phyloP scores from a whole-genome alignment of 495 filamentous ascomycete species.

The Viridothelium virens region DNA sequence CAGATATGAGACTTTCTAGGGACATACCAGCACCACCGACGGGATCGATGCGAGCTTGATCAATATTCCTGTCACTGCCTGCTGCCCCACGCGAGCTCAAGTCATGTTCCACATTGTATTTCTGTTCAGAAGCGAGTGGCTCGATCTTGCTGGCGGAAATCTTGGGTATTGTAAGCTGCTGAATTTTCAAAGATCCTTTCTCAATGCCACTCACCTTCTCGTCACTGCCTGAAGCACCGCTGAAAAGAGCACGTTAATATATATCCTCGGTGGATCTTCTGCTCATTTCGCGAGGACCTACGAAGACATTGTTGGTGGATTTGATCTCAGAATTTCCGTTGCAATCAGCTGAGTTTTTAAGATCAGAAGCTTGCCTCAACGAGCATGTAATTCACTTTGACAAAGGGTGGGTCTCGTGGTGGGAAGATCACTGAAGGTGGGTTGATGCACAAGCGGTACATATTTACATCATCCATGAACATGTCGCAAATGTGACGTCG shows the following conservation, averaged over 20 bases:
- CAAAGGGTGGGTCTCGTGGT: slow-evolving; percentile 1
- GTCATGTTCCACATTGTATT: slow-evolving; percentile 6
- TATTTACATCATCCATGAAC: background rate
- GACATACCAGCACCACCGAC: slow-evolving; percentile 10
- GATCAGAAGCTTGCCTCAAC: too few relatives aligned
- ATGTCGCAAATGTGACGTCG: slow-evolving; percentile 7
- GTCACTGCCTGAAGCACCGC: slow-evolving; percentile 11
- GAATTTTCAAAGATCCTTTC: background rate
- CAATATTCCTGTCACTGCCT: slow-evolving; percentile 15
- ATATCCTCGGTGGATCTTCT: background rate
- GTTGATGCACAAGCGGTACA: background rate
- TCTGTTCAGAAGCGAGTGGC: slow-evolving; percentile 13
- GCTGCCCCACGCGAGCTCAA: background rate
- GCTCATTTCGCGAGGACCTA: background rate
- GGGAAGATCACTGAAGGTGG: background rate
- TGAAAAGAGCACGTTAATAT: background rate
- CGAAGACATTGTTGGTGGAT: background rate
- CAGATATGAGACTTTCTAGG: background rate
- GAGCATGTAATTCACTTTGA: too few relatives aligned
- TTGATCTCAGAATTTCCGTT: background rate
- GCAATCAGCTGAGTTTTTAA: background rate
- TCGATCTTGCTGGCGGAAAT: slow-evolving; percentile 16
- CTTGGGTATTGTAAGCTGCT: background rate
- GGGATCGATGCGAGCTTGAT: slow-evolving; percentile 16
- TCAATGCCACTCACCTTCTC: slow-evolving; percentile 4